A percentile compares a stretch with the other conserved stretches of the same genome.
Evolutionary conservation across 2,329 filamentous ascomycete genomes (phyloP).

Genomic region (Microcyclosporella mali): DNA sequence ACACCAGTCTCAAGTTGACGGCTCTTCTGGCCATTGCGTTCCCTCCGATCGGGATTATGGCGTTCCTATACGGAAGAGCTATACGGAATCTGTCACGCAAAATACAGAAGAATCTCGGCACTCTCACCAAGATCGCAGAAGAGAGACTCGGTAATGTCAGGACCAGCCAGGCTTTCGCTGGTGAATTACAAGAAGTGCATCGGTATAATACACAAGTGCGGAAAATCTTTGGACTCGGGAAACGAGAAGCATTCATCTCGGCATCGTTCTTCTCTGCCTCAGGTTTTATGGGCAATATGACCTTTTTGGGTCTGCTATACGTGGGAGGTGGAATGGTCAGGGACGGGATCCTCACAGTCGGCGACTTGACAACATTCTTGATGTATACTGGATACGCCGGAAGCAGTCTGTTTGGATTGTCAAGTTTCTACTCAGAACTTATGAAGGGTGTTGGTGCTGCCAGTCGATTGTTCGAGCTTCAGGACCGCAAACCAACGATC

Average conservation of each 20-base stretch:
- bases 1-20: constrained; percentile 84
- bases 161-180: constrained; percentile 92
- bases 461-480: constrained; percentile 90
- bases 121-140: constrained; percentile 93
- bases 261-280: constrained; percentile 85
- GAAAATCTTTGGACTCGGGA: constrained; percentile 84
- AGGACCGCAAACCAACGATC: constrained; percentile 81
- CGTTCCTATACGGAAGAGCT: constrained; percentile 83
- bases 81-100: constrained; percentile 85
- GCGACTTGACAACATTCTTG: constrained; percentile 90
- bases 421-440: constrained; percentile 92
- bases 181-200: constrained; percentile 80
- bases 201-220: constrained; percentile 90
- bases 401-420: constrained; percentile 86
- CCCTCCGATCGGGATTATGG: constrained; percentile 81
- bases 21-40: constrained; percentile 80
- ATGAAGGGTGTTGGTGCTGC: constrained; percentile 99
- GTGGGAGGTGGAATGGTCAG: constrained; percentile 88
- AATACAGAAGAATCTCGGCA: constrained; percentile 90
- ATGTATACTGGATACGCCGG: constrained; percentile 92
- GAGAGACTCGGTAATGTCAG: constrained; percentile 95
- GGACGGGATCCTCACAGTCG: constrained; percentile 76
- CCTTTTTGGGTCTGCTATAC: constrained; percentile 82
- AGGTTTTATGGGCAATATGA: constrained; percentile 93
- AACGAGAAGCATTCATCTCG: constrained; percentile 77